Conservation (phyloP, 2,329 filamentous ascomycete species). For the Fusarium aywerte region DNA sequence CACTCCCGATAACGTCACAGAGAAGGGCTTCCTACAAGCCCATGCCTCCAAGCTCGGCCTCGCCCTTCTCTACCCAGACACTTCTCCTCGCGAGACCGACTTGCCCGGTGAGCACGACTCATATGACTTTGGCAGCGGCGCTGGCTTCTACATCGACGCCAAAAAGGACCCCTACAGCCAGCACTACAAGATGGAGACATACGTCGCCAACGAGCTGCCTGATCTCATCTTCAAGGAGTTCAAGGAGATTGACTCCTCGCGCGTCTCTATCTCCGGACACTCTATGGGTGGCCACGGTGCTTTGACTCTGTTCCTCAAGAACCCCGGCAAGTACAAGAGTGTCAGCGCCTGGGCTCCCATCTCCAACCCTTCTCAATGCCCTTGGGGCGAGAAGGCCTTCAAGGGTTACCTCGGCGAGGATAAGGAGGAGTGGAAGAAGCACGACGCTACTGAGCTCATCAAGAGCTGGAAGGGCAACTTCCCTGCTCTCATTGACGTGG, state of each 20-base stretch:
- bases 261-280: constrained; percentile 90
- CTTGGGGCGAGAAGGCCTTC: constrained; percentile 98
- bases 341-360: constrained; percentile 94
- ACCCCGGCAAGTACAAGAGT: constrained; percentile 88
- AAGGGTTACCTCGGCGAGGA: constrained; percentile 86
- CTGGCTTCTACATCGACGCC: constrained; percentile 95
- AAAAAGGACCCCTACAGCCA: constrained; percentile 76
- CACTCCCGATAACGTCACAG: constrained; percentile 85
- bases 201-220: constrained; percentile 91
- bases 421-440: constrained; percentile 81
- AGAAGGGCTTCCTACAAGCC: constrained; percentile 92
- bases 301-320: constrained; percentile 88
- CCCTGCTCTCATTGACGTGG: constrained; percentile 87
- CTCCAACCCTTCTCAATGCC: constrained; percentile 83
- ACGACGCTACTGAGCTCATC: constrained; percentile 92
- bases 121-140: constrained; percentile 92
- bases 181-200: constrained; percentile 95
- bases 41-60: constrained; percentile 82
- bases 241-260: constrained; percentile 71
- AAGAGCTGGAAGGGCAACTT: constrained; percentile 77
- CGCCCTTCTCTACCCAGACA: constrained; percentile 95
- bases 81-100: constrained; percentile 84
- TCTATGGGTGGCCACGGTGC: constrained; percentile 98
- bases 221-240: constrained; percentile 77
- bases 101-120: constrained; percentile 86